Evolutionary conservation across 2,329 filamentous ascomycete genomes (phyloP).

Genomic region (Epichloe coenophiala): DNA sequence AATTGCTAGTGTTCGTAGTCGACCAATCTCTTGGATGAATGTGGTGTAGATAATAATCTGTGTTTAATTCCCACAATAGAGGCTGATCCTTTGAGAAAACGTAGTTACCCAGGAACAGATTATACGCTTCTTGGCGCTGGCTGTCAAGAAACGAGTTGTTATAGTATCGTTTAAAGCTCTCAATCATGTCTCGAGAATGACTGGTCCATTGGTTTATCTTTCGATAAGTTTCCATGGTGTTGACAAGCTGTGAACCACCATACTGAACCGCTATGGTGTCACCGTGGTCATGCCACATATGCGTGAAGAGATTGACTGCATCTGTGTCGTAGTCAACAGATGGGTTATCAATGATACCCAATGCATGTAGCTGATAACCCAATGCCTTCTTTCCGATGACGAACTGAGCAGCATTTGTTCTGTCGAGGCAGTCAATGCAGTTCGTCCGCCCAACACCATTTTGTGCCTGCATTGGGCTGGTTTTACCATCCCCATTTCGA

Average conservation of each 20-base stretch:
- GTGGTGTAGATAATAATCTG: conserved; percentile 94
- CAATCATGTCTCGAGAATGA: conserved; percentile 95
- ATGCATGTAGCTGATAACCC: conserved; percentile 79
- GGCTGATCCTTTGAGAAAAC: conserved; percentile 78
- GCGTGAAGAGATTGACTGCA: conserved; percentile 88
- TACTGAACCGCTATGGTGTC: conserved; percentile 98
- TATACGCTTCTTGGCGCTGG: conserved; percentile 97
- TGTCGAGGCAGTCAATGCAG: conserved; percentile 93
- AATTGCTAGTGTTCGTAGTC: conserved; percentile 48
- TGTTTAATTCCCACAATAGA: conserved; percentile 91
- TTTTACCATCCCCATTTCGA: conserved; percentile 68
- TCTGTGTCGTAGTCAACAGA: conserved; percentile 88
- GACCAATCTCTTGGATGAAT: conserved; percentile 65
- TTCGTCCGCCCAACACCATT: conserved; percentile 92
- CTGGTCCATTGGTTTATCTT: conserved; percentile 99
- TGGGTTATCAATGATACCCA: conserved; percentile 71
- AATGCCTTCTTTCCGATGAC: conserved; percentile 92
- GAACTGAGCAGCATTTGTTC: conserved; percentile 95
- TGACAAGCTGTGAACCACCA: conserved; percentile 91
- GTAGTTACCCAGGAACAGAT: conserved; percentile 93
- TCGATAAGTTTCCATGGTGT: conserved; percentile 97
- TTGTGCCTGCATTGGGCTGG: conserved; percentile 54
- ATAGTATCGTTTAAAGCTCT: conserved; percentile 97
- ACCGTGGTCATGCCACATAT: conserved; percentile 97
- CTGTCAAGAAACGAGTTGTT: conserved; percentile 97